Percentiles rank a stretch among this genome's conserved stretches.
phyloP scores from a whole-genome alignment of 495 filamentous ascomycete species.

The Xeromyces bisporus region DNA sequence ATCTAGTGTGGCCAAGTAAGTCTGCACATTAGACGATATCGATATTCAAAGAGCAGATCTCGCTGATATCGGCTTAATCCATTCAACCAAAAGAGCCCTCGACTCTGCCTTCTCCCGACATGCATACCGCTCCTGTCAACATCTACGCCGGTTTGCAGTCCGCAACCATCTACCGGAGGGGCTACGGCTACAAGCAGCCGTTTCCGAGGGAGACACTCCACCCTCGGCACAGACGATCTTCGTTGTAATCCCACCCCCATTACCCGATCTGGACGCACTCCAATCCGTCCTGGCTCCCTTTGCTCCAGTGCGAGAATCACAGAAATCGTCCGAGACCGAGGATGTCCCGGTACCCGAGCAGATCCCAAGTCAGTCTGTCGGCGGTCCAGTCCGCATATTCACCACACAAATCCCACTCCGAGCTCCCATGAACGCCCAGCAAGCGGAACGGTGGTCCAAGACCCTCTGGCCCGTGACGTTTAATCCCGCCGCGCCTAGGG shows the following conservation, averaged over 20 bases:
- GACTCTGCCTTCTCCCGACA: slow-evolving; percentile 35
- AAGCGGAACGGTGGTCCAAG: slow-evolving; percentile 60
- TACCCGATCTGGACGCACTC: slow-evolving; percentile 14
- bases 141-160: slow-evolving; percentile 71
- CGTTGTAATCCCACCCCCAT: slow-evolving; percentile 21
- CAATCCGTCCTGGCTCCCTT: slow-evolving; percentile 20
- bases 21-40: background rate
- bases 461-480: slow-evolving; percentile 81
- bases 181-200: slow-evolving; percentile 16
- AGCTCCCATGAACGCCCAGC: slow-evolving; percentile 53
- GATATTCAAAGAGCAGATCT: slow-evolving; percentile 4
- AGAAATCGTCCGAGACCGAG: slow-evolving; percentile 9
- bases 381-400: slow-evolving; percentile 15
- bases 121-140: slow-evolving; percentile 45
- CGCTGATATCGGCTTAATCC: background rate
- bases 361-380: slow-evolving; percentile 2
- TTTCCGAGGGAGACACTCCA: slow-evolving; percentile 4
- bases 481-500: slow-evolving; percentile 49
- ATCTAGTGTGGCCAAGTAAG: slow-evolving; percentile 31
- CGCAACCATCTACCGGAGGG: slow-evolving; percentile 43
- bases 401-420: slow-evolving; percentile 51
- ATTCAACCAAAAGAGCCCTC: slow-evolving; percentile 26
- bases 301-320: slow-evolving; percentile 7
- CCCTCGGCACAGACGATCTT: slow-evolving; percentile 18
- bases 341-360: background rate